Evolutionary conservation across 176 grass and related monocot genomes (phyloP).

Genomic region (Eragrostis nindensis): DNA sequence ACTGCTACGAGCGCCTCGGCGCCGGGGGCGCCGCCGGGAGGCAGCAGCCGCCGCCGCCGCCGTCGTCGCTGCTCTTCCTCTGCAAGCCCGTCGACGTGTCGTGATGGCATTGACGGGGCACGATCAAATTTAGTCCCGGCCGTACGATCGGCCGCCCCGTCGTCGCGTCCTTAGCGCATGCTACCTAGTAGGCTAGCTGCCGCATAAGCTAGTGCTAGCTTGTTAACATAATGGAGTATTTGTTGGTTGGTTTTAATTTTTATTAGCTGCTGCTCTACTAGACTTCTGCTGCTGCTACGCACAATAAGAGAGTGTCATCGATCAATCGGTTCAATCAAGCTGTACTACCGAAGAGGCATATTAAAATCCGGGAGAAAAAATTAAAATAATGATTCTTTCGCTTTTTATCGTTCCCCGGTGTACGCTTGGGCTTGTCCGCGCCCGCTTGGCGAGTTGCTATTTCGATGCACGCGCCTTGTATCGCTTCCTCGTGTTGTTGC

Average conservation of each 20-base stretch:
- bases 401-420: conserved; percentile 25
- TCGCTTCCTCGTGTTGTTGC: conserved; percentile 51
- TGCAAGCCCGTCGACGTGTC: conserved; percentile 89
- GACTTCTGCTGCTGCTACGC: no score
- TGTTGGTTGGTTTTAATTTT: not conserved
- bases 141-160: not conserved
- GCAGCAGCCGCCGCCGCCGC: conserved; percentile 34
- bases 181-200: not conserved
- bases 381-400: conserved; percentile 29
- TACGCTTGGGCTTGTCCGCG: conserved; percentile 43
- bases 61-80: conserved; percentile 87
- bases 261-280: not conserved
- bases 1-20: conserved; percentile 96
- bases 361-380: conserved; percentile 20
- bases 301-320: not conserved
- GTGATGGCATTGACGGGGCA: conserved; percentile 38
- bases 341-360: conserved; percentile 36
- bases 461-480: conserved; percentile 46
- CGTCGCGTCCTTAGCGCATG: conserved; percentile 1
- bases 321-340: not conserved
- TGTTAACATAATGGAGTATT: conserved; percentile 26
- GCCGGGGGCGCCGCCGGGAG: conserved; percentile 27
- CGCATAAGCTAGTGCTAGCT: not conserved
- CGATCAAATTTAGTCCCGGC: not conserved
- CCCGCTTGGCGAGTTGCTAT: conserved; percentile 49